A percentile compares a stretch with the other conserved stretches of the same genome.
Conservation (phyloP, 108 stramenopile species). For the Discostella stelligeroides region DNA sequence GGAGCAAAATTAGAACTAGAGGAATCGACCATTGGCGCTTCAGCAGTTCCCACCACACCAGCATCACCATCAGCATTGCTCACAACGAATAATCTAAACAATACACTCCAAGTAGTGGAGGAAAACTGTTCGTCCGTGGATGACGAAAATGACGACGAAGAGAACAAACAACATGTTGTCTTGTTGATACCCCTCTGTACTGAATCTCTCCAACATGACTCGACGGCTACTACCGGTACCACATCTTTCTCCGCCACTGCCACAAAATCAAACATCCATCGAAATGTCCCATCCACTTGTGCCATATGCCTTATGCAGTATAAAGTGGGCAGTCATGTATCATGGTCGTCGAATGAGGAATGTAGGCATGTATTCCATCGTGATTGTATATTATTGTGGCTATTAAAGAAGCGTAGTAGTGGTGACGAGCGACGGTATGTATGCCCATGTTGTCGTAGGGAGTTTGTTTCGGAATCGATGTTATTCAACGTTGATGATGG, state of each 20-base stretch:
- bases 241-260: neutral
- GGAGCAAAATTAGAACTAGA: no score
- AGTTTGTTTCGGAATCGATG: slow-evolving; percentile 69
- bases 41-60: neutral
- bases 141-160: slow-evolving; percentile 28
- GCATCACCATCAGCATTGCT: slow-evolving; percentile 5
- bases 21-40: no score
- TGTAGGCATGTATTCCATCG: slow-evolving; percentile 80
- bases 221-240: neutral
- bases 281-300: slow-evolving; percentile 63
- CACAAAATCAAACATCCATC: slow-evolving; percentile 2
- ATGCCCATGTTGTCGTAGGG: slow-evolving; percentile 85
- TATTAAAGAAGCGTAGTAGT: slow-evolving; percentile 45
- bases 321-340: slow-evolving; percentile 56
- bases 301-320: slow-evolving; percentile 76
- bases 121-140: neutral
- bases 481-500: no score
- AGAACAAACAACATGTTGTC: slow-evolving; percentile 31
- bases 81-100: slow-evolving; percentile 5
- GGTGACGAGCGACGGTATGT: slow-evolving; percentile 51
- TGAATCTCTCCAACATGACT: neutral
- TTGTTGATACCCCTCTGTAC: slow-evolving; percentile 23
- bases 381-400: slow-evolving; percentile 81
- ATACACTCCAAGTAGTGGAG: neutral
- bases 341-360: slow-evolving; percentile 71